Conservation (phyloP, 257 asterid species). For the Plantago major region DNA sequence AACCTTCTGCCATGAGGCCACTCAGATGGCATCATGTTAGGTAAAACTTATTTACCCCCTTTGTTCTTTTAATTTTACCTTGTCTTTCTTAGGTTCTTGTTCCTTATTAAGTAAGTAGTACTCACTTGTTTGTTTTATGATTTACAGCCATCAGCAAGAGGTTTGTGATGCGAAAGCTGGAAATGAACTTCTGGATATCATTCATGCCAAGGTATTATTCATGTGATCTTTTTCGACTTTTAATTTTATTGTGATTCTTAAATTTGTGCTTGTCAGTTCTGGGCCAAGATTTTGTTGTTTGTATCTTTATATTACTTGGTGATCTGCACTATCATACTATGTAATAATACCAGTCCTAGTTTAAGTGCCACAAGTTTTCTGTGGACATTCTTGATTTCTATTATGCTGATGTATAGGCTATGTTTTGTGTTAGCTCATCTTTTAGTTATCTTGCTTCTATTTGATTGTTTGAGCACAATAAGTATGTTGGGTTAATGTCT, state of each 20-base stretch:
- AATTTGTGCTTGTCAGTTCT: conserved; percentile 6
- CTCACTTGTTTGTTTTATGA: neutral
- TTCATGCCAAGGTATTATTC: conserved; percentile 59
- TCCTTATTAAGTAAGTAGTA: no score
- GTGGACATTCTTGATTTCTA: no score
- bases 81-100: neutral
- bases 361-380: no score
- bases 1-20: conserved; percentile 38
- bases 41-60: conserved; percentile 22
- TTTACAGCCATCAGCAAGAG: conserved; percentile 68
- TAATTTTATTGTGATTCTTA: conserved; percentile 15
- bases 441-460: no score
- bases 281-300: no score
- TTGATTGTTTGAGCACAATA: no score
- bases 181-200: conserved; percentile 74
- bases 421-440: no score
- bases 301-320: no score
- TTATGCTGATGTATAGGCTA: no score
- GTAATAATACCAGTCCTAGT: no score
- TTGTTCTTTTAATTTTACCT: neutral
- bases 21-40: conserved; percentile 61
- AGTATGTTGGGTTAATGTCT: no score
- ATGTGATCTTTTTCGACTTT: neutral
- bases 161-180: conserved; percentile 75
- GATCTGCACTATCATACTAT: no score